These are phyloP conservation scores for Cryptomeria japonica DNA, from an alignment of 75 land plant genomes.

Conservation along the genomic window DNA sequence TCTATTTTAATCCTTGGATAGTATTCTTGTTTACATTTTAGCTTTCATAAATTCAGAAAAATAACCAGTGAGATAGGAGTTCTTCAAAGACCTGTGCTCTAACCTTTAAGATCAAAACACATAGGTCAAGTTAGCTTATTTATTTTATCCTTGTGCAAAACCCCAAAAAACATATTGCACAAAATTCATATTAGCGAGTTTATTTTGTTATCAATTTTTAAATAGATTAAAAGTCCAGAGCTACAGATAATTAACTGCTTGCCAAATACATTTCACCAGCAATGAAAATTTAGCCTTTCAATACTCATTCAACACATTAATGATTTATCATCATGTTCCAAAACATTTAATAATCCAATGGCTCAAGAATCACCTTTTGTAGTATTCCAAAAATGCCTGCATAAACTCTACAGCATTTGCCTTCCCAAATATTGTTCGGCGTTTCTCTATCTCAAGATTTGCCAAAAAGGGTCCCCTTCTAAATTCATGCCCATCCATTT, in stretches of 20 bases:
- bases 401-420: slow-evolving; percentile 35
- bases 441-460: slow-evolving; percentile 69
- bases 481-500: slow-evolving; percentile 24
- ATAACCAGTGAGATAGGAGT: too few species aligned
- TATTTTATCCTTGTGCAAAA: too few species aligned
- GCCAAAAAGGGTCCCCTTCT: slow-evolving; percentile 81
- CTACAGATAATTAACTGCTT: background rate
- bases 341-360: background rate
- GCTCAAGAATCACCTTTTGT: slow-evolving; percentile 47
- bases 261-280: background rate
- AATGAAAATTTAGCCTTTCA: background rate
- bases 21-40: too few species aligned
- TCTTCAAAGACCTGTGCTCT: too few species aligned
- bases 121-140: too few species aligned
- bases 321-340: background rate
- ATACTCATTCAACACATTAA: background rate
- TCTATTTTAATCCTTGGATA: too few species aligned
- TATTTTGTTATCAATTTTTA: too few species aligned
- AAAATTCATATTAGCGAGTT: too few species aligned
- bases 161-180: too few species aligned
- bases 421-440: slow-evolving; percentile 38
- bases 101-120: too few species aligned
- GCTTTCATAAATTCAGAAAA: too few species aligned
- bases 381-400: slow-evolving; percentile 56
- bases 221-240: background rate